A percentile compares a stretch with the other conserved stretches of the same genome.
Conservation (phyloP, 495 filamentous ascomycete genomes). For the Penicillium robsamsonii region DNA sequence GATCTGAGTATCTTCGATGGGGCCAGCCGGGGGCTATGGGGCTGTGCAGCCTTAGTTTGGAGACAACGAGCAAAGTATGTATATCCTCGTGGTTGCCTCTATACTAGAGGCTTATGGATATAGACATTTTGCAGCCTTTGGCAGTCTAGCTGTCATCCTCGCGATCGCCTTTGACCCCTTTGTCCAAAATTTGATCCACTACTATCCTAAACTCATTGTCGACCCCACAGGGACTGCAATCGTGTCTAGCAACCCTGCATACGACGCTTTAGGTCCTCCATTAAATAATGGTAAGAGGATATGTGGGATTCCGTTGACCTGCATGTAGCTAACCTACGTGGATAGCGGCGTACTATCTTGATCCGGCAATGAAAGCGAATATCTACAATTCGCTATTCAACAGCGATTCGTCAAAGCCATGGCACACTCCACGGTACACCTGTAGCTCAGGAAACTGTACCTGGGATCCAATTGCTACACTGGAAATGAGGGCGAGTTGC, state of each 20-base stretch:
- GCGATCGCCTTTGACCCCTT: background rate
- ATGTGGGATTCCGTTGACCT: background rate
- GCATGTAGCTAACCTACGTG: background rate
- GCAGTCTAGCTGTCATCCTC: background rate
- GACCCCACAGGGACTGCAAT: background rate
- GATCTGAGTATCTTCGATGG: constrained; percentile 14
- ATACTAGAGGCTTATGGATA: background rate
- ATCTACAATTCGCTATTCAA: constrained; percentile 17
- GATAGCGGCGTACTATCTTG: background rate
- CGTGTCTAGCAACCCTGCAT: background rate
- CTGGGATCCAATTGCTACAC: constrained; percentile 16
- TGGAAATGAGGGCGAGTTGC: constrained; percentile 14
- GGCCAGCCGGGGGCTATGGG: constrained; percentile 18
- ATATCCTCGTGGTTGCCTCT: background rate
- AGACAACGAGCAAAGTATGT: background rate
- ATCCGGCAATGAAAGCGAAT: constrained; percentile 10
- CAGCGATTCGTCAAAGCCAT: constrained; percentile 5
- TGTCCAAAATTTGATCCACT: background rate
- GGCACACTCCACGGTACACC: constrained; percentile 17
- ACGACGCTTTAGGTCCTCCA: background rate
- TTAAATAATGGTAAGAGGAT: background rate
- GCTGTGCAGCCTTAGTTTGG: background rate
- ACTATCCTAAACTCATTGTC: background rate
- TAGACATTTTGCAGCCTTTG: constrained; percentile 10
- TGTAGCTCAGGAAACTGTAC: constrained; percentile 20